Evolutionary conservation across 768 basidiomycete genomes (phyloP).

Genomic region (Gloeophyllum trabeum): DNA sequence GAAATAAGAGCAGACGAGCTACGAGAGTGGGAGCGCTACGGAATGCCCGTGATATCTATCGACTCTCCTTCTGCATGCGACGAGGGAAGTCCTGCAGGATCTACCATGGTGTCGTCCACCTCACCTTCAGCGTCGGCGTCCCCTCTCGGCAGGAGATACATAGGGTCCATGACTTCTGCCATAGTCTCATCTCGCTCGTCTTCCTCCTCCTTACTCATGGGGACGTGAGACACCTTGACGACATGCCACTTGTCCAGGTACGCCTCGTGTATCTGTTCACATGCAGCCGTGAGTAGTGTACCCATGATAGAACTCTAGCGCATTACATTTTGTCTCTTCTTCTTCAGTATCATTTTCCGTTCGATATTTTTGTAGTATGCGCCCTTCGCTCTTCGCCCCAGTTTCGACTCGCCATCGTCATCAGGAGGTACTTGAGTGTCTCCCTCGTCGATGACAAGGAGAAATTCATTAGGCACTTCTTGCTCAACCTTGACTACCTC

Average conservation of each 20-base stretch:
- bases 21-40: too few relatives aligned
- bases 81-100: too few relatives aligned
- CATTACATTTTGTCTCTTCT: slow-evolving; percentile 70
- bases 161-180: slow-evolving; percentile 66
- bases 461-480: slow-evolving; percentile 76
- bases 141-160: slow-evolving; percentile 31
- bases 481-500: slow-evolving; percentile 82
- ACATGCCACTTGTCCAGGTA: slow-evolving; percentile 79
- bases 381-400: slow-evolving; percentile 35
- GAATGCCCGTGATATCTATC: too few relatives aligned
- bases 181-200: slow-evolving; percentile 71
- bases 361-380: slow-evolving; percentile 86
- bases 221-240: slow-evolving; percentile 59
- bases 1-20: too few relatives aligned
- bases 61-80: too few relatives aligned
- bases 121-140: slow-evolving; percentile 36
- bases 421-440: slow-evolving; percentile 18
- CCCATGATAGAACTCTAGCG: slow-evolving; percentile 1
- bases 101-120: slow-evolving; percentile 32
- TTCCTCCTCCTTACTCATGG: slow-evolving; percentile 64
- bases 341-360: slow-evolving; percentile 80
- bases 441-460: slow-evolving; percentile 64
- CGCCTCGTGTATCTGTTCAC: slow-evolving; percentile 48
- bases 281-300: slow-evolving; percentile 4
- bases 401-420: slow-evolving; percentile 19